Evolutionary conservation across 768 basidiomycete genomes (phyloP).

Genomic region (Termitomyces sp.): DNA sequence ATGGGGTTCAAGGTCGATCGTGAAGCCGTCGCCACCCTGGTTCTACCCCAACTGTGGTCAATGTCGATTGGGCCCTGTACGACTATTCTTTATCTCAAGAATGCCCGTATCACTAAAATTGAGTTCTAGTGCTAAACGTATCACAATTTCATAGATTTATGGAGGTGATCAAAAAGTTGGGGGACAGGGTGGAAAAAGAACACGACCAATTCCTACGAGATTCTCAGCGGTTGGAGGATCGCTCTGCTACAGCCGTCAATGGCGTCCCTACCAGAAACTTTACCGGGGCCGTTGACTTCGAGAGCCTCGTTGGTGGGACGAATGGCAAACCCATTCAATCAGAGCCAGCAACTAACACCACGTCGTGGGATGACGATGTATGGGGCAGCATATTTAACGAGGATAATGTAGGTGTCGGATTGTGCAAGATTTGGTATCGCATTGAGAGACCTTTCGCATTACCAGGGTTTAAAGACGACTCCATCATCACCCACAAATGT

Average conservation of each 20-base stretch:
- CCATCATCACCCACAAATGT: constrained; percentile 20
- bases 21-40: constrained; percentile 85
- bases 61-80: constrained; percentile 95
- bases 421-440: too few species aligned
- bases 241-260: constrained; percentile 46
- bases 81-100: constrained; percentile 25
- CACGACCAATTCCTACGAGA: constrained; percentile 92
- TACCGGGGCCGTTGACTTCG: constrained; percentile 74
- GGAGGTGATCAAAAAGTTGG: constrained; percentile 70
- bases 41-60: constrained; percentile 90
- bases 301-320: constrained; percentile 71
- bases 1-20: constrained; percentile 96
- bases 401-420: constrained; percentile 23
- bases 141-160: constrained; percentile 94
- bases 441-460: background rate
- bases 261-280: constrained; percentile 33
- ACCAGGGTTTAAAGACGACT: constrained; percentile 17
- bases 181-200: constrained; percentile 88
- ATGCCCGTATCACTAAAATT: constrained; percentile 2
- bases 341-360: constrained; percentile 34
- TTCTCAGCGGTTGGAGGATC: constrained; percentile 86
- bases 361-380: constrained; percentile 77
- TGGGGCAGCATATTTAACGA: constrained; percentile 77
- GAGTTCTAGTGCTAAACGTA: constrained; percentile 60
- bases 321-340: constrained; percentile 43